Conservation (phyloP, 495 filamentous ascomycete genomes). For the Lasiosphaeria hispida region DNA sequence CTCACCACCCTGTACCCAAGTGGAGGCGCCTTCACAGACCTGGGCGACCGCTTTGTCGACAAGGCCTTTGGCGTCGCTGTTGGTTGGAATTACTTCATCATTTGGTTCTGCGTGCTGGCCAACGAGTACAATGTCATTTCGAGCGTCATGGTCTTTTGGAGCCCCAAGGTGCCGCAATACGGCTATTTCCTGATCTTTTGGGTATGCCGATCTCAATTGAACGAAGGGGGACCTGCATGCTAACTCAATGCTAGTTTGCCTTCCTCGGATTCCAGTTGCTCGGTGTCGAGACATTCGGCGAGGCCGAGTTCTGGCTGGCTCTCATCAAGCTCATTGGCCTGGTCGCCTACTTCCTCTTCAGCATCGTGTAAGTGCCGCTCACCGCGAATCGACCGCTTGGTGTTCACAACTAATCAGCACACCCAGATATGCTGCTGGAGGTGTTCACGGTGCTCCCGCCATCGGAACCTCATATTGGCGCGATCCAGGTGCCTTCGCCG, state of each 20-base stretch:
- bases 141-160: constrained; percentile 61
- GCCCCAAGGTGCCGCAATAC: constrained; percentile 45
- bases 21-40: constrained; percentile 57
- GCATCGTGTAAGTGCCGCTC: constrained; percentile 48
- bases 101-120: constrained; percentile 59
- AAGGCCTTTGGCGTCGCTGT: constrained; percentile 80
- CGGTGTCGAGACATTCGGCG: constrained; percentile 54
- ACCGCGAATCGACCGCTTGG: not conserved
- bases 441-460: constrained; percentile 42
- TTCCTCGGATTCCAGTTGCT: constrained; percentile 48
- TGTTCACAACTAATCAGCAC: not conserved
- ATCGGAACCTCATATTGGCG: constrained; percentile 68
- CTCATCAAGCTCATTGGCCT: constrained; percentile 66
- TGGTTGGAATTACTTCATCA: constrained; percentile 75
- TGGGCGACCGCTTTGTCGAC: constrained; percentile 70
- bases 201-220: constrained; percentile 36
- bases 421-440: constrained; percentile 47
- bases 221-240: too few species aligned
- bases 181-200: constrained; percentile 68
- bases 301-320: constrained; percentile 64
- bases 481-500: constrained; percentile 63
- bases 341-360: constrained; percentile 65
- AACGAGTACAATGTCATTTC: constrained; percentile 60
- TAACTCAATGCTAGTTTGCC: constrained; percentile 27
- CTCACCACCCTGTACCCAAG: constrained; percentile 68